These are phyloP conservation scores for Penicillium occitanis DNA, from an alignment of 2,329 filamentous ascomycete species.

Conservation along the genomic window DNA sequence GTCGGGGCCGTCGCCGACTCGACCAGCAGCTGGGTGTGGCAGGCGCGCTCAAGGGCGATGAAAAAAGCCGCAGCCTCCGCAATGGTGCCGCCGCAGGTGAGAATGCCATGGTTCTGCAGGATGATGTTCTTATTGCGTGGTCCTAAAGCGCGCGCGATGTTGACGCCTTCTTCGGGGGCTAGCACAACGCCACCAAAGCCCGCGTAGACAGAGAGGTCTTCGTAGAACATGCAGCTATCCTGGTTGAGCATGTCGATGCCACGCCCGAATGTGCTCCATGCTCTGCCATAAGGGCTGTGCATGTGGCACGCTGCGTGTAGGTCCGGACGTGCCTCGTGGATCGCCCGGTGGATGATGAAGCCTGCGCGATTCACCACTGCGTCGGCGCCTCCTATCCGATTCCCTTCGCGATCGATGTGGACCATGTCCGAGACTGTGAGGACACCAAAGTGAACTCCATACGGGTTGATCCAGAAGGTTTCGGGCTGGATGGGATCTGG, in stretches of 20 bases:
- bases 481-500: constrained; percentile 27
- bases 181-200: constrained; percentile 51
- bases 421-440: constrained; percentile 51
- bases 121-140: constrained; percentile 26
- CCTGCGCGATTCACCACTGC: constrained; percentile 46
- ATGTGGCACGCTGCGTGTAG: constrained; percentile 48
- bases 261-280: constrained; percentile 45
- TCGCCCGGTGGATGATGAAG: constrained; percentile 51
- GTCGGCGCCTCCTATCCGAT: constrained; percentile 44
- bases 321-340: constrained; percentile 48
- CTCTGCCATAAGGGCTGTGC: constrained; percentile 47
- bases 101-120: constrained; percentile 40
- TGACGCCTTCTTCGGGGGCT: constrained; percentile 45
- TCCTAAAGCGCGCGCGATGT: constrained; percentile 40
- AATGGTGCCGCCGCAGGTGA: constrained; percentile 66
- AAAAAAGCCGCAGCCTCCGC: constrained; percentile 73
- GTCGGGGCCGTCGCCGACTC: constrained; percentile 57
- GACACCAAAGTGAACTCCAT: constrained; percentile 43
- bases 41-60: constrained; percentile 66
- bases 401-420: constrained; percentile 44
- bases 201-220: constrained; percentile 37
- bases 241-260: constrained; percentile 49
- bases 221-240: constrained; percentile 30
- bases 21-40: constrained; percentile 65
- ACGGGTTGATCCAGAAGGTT: constrained; percentile 45